These are phyloP conservation scores for Xylaria multiplex DNA, from an alignment of 2,329 filamentous ascomycete species.

Conservation along the genomic window DNA sequence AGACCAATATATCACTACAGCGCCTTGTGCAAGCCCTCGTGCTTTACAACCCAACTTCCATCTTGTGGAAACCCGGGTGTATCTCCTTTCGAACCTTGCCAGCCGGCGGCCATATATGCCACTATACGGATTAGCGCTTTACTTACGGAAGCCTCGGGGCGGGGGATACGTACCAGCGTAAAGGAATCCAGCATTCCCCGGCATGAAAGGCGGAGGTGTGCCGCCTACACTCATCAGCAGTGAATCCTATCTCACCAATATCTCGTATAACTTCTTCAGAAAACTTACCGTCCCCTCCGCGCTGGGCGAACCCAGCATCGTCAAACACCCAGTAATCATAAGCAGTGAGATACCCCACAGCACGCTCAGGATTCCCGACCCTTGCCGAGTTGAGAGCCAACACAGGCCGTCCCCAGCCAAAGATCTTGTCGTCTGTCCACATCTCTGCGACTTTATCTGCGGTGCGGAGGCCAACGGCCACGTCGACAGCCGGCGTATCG, in stretches of 20 bases:
- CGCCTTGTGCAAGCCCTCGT: conserved; percentile 51
- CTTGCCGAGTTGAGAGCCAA: conserved; percentile 58
- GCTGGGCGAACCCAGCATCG: conserved; percentile 48
- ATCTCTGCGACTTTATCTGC: conserved; percentile 52
- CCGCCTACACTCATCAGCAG: conserved; percentile 31
- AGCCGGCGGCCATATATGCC: conserved; percentile 51
- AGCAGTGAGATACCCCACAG: conserved; percentile 54
- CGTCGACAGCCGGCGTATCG: conserved; percentile 52
- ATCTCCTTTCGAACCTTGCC: conserved; percentile 46
- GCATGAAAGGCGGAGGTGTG: conserved; percentile 51
- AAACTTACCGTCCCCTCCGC: conserved; percentile 32
- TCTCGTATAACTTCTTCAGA: neutral
- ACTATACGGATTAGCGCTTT: conserved; percentile 41
- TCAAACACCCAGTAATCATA: conserved; percentile 56
- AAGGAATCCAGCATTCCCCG: conserved; percentile 53
- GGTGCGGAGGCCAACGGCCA: conserved; percentile 50
- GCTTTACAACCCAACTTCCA: conserved; percentile 50
- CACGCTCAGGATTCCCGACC: conserved; percentile 55
- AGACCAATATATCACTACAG: conserved; percentile 40
- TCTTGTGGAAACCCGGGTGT: conserved; percentile 52
- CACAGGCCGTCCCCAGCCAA: conserved; percentile 59
- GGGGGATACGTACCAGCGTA: conserved; percentile 44
- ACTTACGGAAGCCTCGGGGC: neutral
- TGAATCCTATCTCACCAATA: neutral
- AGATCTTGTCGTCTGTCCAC: conserved; percentile 56